Conservation (phyloP, 2,329 filamentous ascomycete genomes). For the Didymella pinodella region DNA sequence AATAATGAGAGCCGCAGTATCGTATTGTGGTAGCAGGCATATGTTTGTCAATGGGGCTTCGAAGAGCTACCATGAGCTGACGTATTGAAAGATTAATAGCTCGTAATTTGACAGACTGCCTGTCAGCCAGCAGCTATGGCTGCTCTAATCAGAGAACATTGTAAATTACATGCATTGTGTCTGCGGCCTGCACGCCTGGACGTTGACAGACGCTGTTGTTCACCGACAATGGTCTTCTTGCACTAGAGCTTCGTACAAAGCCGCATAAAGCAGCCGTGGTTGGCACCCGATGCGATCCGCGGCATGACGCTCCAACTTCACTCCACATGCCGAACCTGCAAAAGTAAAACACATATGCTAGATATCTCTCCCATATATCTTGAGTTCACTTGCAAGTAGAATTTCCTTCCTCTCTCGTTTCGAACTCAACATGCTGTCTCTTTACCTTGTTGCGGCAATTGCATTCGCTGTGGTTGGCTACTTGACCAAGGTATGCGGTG, state of each 20-base stretch:
- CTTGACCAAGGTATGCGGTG: neutral
- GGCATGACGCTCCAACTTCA: neutral
- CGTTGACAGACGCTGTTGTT: too few relatives aligned
- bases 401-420: neutral
- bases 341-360: neutral
- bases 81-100: too few relatives aligned
- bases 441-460: conserved; percentile 1
- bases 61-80: too few relatives aligned
- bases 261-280: neutral
- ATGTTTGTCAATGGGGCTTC: too few relatives aligned
- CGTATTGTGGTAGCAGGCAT: neutral
- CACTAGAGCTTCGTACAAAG: neutral
- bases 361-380: neutral
- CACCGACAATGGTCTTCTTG: too few relatives aligned
- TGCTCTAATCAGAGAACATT: too few relatives aligned
- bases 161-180: too few relatives aligned
- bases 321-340: conserved; percentile 10
- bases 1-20: neutral
- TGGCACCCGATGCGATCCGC: neutral
- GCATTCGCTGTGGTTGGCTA: conserved; percentile 2
- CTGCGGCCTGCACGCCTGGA: too few relatives aligned
- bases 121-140: too few relatives aligned
- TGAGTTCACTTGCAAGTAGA: neutral
- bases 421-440: conserved; percentile 1
- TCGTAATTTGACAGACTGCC: too few relatives aligned